Conservation (phyloP, 225 moss, liverwort and hornwort genomes). For the Lunularia cruciata region DNA sequence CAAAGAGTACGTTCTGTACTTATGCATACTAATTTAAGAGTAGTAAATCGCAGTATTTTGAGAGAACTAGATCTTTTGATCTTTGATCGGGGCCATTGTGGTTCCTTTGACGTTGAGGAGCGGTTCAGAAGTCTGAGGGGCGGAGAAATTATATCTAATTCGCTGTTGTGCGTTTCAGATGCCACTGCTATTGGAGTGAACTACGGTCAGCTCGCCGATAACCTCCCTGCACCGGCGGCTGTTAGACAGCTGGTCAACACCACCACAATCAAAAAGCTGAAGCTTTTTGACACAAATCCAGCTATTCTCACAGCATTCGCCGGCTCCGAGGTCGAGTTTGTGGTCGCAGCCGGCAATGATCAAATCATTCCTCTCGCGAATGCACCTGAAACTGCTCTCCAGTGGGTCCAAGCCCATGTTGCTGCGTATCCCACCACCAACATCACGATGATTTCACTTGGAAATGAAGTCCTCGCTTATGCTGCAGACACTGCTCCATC, state of each 20-base stretch:
- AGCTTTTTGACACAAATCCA: conserved; percentile 47
- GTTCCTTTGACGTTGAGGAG: too few relatives aligned
- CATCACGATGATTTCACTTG: conserved; percentile 57
- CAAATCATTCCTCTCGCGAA: conserved; percentile 45
- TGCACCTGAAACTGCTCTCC: conserved; percentile 36
- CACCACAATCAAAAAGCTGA: conserved; percentile 52
- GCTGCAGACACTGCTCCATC: conserved; percentile 32
- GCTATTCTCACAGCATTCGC: conserved; percentile 55
- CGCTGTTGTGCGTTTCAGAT: conserved; percentile 14
- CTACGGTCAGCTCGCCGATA: conserved; percentile 58
- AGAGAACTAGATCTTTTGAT: not conserved
- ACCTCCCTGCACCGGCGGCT: conserved; percentile 47
- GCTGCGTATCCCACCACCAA: conserved; percentile 58
- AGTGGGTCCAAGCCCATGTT: conserved; percentile 43
- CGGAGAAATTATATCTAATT: too few relatives aligned
- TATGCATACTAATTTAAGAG: not conserved
- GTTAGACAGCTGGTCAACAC: conserved; percentile 42
- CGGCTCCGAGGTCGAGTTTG: conserved; percentile 50
- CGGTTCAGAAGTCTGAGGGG: too few relatives aligned
- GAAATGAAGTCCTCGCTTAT: conserved; percentile 70
- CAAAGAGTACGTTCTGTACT: too few relatives aligned
- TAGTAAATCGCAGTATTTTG: not conserved
- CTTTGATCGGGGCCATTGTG: too few relatives aligned
- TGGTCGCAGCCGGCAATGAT: conserved; percentile 49
- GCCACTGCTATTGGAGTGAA: conserved; percentile 52